Evolutionary conservation across 2,329 filamentous ascomycete genomes (phyloP).

Genomic region (Aspergillus fumigatus): DNA sequence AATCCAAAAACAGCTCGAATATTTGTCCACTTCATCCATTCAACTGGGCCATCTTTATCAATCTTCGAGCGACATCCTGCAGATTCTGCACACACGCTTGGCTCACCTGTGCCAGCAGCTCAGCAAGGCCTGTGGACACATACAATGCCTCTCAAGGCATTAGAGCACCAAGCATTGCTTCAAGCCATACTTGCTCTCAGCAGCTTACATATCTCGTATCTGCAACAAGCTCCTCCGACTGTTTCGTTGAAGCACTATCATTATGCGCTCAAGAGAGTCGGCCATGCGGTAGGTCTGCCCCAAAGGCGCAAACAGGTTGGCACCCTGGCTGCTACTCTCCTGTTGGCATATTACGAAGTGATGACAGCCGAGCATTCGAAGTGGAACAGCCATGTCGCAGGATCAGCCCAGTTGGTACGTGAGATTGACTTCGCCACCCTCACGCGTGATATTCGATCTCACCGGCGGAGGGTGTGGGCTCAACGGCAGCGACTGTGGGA

Average conservation of each 20-base stretch:
- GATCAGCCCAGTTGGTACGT: conserved; percentile 73
- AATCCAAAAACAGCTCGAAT: conserved; percentile 75
- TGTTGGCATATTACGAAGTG: conserved; percentile 89
- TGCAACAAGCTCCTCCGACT: conserved; percentile 68
- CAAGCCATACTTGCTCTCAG: conserved; percentile 86
- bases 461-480: conserved; percentile 49
- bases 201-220: conserved; percentile 80
- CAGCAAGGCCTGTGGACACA: conserved; percentile 62
- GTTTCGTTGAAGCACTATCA: conserved; percentile 91
- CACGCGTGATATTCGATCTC: conserved; percentile 64
- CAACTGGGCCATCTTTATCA: conserved; percentile 80
- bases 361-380: conserved; percentile 92
- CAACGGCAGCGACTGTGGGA: conserved; percentile 24
- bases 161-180: conserved; percentile 79
- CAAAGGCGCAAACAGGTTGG: conserved; percentile 67
- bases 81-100: conserved; percentile 65
- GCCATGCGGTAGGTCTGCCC: conserved; percentile 67
- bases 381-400: conserved; percentile 89
- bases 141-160: conserved; percentile 75
- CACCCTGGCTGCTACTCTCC: conserved; percentile 80
- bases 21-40: conserved; percentile 87
- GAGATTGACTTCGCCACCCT: conserved; percentile 76
- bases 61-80: conserved; percentile 79
- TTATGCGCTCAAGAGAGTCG: conserved; percentile 72
- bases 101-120: conserved; percentile 56